Conservation (phyloP, 768 basidiomycete genomes). For the Tremella mesenterica region DNA sequence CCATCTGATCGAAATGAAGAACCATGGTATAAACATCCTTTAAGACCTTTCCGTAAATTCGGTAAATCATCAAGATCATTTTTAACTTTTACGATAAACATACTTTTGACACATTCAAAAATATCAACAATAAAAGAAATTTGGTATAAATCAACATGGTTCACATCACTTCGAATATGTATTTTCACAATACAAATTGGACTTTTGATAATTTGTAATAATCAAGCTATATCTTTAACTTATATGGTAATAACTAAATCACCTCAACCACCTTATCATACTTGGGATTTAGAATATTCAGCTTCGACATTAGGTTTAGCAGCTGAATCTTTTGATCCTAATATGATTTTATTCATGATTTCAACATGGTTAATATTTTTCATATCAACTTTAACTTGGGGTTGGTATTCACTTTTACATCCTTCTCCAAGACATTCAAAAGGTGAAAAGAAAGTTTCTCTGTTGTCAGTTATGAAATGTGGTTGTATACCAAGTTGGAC, state of each 20-base stretch:
- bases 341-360: neutral
- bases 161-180: neutral
- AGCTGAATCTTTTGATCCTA: neutral
- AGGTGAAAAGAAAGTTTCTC: neutral
- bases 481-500: neutral
- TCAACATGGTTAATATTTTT: neutral
- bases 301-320: neutral
- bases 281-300: neutral
- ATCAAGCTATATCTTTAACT: neutral
- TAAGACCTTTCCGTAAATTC: neutral
- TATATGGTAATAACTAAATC: neutral
- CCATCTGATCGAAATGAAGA: neutral
- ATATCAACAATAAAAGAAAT: no score
- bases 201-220: neutral
- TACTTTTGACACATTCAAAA: neutral
- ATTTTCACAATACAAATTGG: neutral
- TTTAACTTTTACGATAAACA: neutral
- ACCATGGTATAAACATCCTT: neutral
- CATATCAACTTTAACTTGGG: neutral
- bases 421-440: neutral
- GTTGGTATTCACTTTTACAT: neutral
- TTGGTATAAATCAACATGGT: neutral
- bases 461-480: neutral
- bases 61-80: neutral
- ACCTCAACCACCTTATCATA: neutral